phyloP scores from a whole-genome alignment of 2,329 filamentous ascomycete species.

The Aspergillus sp. region DNA sequence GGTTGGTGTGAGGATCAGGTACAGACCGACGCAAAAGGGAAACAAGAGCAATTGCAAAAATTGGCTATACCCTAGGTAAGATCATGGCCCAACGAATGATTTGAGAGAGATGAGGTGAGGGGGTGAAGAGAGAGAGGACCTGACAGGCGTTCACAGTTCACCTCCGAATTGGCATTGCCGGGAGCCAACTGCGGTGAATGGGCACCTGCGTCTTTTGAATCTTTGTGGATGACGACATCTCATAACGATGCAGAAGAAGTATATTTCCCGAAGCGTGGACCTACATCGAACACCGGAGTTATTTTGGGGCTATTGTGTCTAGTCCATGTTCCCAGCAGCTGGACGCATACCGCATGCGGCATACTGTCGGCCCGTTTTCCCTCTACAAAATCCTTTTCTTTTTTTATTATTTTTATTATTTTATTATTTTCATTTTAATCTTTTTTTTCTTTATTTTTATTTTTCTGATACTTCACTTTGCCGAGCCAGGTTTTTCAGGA shows the following conservation, averaged over 20 bases:
- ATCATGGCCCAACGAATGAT: no score
- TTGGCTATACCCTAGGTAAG: not conserved
- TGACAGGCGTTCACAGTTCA: constrained; percentile 2
- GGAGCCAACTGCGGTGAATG: constrained; percentile 10
- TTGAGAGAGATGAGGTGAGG: no score
- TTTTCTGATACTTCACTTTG: not conserved
- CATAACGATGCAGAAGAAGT: constrained; percentile 8
- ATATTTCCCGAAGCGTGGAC: constrained; percentile 21
- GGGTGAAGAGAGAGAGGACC: no score
- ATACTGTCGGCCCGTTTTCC: constrained; percentile 14
- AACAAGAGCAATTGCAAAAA: not conserved
- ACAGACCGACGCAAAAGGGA: not conserved
- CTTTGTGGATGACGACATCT: constrained; percentile 20
- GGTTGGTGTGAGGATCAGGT: not conserved
- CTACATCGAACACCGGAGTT: constrained; percentile 19
- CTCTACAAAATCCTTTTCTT: not conserved
- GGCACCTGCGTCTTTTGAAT: constrained; percentile 22
- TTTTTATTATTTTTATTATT: no score
- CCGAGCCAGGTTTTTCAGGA: not conserved
- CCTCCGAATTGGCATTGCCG: not conserved
- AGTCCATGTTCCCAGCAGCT: constrained; percentile 12
- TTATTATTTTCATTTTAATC: not conserved
- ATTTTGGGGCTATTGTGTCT: constrained; percentile 11
- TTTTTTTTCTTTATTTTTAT: not conserved
- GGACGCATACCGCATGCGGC: constrained; percentile 14